Percentiles rank a stretch among this genome's conserved stretches.
Evolutionary conservation across 495 filamentous ascomycete species (phyloP).

Genomic region (Chaetomidium leptoderma): DNA sequence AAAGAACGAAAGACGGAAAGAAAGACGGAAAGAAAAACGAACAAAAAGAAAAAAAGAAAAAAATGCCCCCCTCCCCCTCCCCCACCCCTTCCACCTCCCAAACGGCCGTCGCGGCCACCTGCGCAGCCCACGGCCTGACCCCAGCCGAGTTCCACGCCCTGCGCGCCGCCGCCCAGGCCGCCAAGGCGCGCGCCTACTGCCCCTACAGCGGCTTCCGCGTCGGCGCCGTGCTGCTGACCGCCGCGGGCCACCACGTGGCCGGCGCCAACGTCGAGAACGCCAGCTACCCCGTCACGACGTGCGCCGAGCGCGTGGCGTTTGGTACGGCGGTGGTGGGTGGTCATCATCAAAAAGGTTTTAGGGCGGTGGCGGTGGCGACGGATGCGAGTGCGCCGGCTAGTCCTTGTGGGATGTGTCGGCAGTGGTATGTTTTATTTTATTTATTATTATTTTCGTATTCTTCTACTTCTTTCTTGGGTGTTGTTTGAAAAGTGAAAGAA

Average conservation of each 20-base stretch:
- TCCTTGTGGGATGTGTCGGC: slow-evolving; percentile 68
- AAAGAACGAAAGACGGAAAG: no score
- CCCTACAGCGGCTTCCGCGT: slow-evolving; percentile 94
- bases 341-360: slow-evolving; percentile 55
- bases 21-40: neutral
- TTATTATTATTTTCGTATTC: no score
- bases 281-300: slow-evolving; percentile 84
- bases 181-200: slow-evolving; percentile 78
- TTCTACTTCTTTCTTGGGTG: neutral
- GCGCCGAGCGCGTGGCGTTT: slow-evolving; percentile 86
- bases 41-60: neutral
- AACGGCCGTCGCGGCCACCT: slow-evolving; percentile 27
- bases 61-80: neutral
- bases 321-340: slow-evolving; percentile 73
- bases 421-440: slow-evolving; percentile 42
- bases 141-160: slow-evolving; percentile 58
- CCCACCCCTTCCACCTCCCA: slow-evolving; percentile 18
- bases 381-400: slow-evolving; percentile 69
- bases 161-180: slow-evolving; percentile 52
- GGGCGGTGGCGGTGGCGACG: slow-evolving; percentile 80
- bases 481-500: neutral
- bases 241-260: slow-evolving; percentile 50
- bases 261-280: slow-evolving; percentile 96
- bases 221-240: slow-evolving; percentile 71
- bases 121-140: slow-evolving; percentile 48